Percentiles rank a stretch among this genome's conserved stretches.
Conservation (phyloP, 2,329 filamentous ascomycete genomes). For the Nemania sp. region DNA sequence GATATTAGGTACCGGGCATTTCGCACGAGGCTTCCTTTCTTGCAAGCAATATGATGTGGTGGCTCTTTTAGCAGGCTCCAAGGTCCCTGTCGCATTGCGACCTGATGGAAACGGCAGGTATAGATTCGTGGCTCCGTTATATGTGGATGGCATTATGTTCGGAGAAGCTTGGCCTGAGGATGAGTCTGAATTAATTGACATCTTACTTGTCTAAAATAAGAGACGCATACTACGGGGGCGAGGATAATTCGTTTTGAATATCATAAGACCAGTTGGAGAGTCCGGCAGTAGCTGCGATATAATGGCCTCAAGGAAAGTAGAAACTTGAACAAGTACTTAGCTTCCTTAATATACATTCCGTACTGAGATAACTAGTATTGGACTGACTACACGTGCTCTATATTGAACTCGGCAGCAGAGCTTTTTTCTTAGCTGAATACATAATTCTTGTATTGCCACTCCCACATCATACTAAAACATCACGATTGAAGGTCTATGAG, state of each 20-base stretch:
- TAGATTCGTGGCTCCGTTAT: constrained; percentile 1
- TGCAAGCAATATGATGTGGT: background rate
- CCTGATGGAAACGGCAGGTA: background rate
- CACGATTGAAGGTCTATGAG: no score
- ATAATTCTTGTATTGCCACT: no score
- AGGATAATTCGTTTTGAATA: background rate
- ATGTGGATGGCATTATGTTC: constrained; percentile 1
- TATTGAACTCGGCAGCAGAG: no score
- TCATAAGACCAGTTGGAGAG: no score
- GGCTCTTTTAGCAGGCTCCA: background rate
- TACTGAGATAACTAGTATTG: no score
- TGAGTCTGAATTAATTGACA: background rate
- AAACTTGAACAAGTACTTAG: no score
- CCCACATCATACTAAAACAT: no score
- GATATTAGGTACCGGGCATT: constrained; percentile 1
- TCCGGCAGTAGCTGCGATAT: no score
- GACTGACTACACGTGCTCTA: no score
- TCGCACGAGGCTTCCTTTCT: background rate
- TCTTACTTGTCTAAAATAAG: background rate
- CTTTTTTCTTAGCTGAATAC: no score
- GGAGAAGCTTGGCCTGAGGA: constrained; percentile 1
- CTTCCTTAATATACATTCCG: no score
- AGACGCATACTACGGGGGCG: background rate
- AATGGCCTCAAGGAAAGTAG: no score
- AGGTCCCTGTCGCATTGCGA: background rate